Evolutionary conservation across 2,329 filamentous ascomycete species (phyloP), one percentile per base, ranked within the genome.

Genomic region (Helminthosporium solani): DNA sequence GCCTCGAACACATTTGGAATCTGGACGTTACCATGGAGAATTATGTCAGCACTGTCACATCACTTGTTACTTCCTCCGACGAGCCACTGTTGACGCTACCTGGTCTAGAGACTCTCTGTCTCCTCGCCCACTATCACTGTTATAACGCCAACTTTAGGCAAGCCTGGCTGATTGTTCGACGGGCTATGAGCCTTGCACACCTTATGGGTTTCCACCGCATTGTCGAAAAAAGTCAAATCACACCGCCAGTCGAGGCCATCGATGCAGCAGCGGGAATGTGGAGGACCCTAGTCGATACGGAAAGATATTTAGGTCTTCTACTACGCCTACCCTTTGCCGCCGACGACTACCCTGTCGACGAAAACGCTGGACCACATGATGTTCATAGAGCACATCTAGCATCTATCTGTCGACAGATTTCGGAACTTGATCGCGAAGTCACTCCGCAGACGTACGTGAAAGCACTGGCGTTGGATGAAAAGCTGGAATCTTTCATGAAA

Each of bases 141-240:
- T 64, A 64, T 44, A 61, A 49, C 27, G 61, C 59, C 3, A 64
- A 64, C 33, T 55, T 68, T 7, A 52, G 65, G 23, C 60, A 68
- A 53, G 52, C 64, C 2, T 70, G 66, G 66, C 61, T 70, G 5
- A 51, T 65, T 15, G 43, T 64, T 21, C 56, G 64, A 31, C 59
- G 66, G 33, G 63, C 62, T n/a, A 52, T 68, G 34, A 67, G 60
- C 20, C 46, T 68, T 4, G 65, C 66, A 14, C 63, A 70, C 18
- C 60, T 70, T 2, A 68, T 70, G 65, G 66, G 66, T 1, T 66
- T 68, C 42, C 66, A 70, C 34, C 66, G 63, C 35, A 68, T 68
- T 23, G 58, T 68, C 12, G 42, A 42, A 1, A 55, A 63, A 38
- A 36, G 50, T n/a, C 53, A 52, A 8, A 23, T 44, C 11, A 44